These are phyloP conservation scores for Phytophthora pistaciae DNA, from an alignment of 352 stramenopile genomes.

Conservation along the genomic window DNA sequence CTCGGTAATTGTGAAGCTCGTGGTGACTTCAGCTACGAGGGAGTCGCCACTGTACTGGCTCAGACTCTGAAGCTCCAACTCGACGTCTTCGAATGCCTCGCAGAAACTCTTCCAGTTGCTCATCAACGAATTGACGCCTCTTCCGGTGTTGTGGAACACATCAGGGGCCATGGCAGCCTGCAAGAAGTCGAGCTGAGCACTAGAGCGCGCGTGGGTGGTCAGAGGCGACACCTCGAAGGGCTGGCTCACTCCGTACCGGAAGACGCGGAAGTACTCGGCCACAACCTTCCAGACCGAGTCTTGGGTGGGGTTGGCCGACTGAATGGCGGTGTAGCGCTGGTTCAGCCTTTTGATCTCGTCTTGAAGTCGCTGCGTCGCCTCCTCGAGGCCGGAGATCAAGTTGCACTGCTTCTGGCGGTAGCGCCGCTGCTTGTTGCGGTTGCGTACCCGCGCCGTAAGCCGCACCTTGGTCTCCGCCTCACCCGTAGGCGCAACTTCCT, in stretches of 20 bases:
- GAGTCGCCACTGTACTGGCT: background rate
- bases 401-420: background rate
- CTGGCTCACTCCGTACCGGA: background rate
- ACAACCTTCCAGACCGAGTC: background rate
- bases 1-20: background rate
- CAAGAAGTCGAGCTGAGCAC: background rate
- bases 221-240: background rate
- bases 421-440: background rate
- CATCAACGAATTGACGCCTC: background rate
- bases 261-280: background rate
- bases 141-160: background rate
- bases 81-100: background rate
- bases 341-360: background rate
- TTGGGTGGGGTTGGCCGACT: background rate
- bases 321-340: background rate
- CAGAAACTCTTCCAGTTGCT: background rate
- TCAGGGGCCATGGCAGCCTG: background rate
- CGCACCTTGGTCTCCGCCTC: background rate
- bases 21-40: background rate
- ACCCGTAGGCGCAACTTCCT: too few relatives aligned
- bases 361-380: background rate
- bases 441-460: background rate
- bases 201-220: too few relatives aligned
- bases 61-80: background rate
- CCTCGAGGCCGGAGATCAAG: background rate